Conservation (phyloP, 768 basidiomycete species). For the Leucosporidium creatinivorum region DNA sequence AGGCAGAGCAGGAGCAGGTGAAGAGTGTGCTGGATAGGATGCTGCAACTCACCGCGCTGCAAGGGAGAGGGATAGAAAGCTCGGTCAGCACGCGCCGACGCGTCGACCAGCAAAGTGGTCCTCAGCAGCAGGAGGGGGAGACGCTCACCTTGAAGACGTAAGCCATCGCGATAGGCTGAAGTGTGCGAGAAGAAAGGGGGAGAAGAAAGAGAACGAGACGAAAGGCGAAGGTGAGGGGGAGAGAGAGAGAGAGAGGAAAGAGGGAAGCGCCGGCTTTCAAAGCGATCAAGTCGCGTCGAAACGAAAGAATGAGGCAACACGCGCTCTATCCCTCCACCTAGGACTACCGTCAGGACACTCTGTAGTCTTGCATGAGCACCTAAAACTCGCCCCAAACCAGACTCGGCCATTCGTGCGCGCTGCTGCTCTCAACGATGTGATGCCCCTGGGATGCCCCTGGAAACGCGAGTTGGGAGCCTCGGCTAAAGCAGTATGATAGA, state of each 20-base stretch:
- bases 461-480: too few species aligned
- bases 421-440: too few species aligned
- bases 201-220: neutral
- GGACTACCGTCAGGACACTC: neutral
- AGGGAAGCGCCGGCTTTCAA: neutral
- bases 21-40: neutral
- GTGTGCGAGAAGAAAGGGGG: neutral
- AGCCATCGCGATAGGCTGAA: slow-evolving; percentile 20
- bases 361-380: neutral
- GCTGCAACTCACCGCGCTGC: slow-evolving; percentile 47
- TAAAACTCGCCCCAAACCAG: neutral
- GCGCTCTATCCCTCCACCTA: neutral
- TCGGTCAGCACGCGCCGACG: slow-evolving; percentile 12
- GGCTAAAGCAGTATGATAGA: too few species aligned
- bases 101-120: too few species aligned
- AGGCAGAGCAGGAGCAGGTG: too few species aligned
- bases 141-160: slow-evolving; percentile 49
- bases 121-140: too few species aligned
- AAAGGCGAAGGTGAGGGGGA: neutral
- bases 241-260: neutral
- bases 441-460: too few species aligned
- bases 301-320: neutral
- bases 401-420: too few species aligned
- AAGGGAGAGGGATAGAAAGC: neutral
- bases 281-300: neutral